Evolutionary conservation across 2,329 filamentous ascomycete species (phyloP).

Genomic region (Trichoderma oligosporum): DNA sequence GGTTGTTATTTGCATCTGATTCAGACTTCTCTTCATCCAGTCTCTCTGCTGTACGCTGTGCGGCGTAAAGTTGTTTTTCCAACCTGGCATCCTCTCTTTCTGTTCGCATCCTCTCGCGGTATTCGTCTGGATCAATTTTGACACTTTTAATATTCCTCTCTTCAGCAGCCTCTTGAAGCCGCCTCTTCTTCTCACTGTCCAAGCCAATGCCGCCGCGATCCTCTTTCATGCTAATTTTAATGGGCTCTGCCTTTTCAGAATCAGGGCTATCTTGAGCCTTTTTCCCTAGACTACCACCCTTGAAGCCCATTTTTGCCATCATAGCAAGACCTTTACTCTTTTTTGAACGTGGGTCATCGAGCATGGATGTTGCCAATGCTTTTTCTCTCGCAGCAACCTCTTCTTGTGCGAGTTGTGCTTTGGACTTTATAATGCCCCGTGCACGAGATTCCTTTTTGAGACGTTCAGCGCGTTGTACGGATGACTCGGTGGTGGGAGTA

Average conservation of each 20-base stretch:
- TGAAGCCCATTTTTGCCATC: conserved; percentile 96
- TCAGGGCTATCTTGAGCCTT: conserved; percentile 45
- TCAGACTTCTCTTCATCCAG: conserved; percentile 57
- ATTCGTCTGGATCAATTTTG: conserved; percentile 64
- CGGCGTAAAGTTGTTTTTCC: conserved; percentile 69
- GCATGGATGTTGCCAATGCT: conserved; percentile 69
- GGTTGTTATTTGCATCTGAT: conserved; percentile 5
- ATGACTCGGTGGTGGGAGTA: conserved; percentile 51
- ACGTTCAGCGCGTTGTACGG: conserved; percentile 51
- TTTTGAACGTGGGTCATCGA: conserved; percentile 53
- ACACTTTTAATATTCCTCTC: conserved; percentile 54
- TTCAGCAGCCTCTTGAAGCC: conserved; percentile 60
- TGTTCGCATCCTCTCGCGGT: conserved; percentile 64
- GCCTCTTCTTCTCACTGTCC: conserved; percentile 79
- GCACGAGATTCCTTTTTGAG: conserved; percentile 62
- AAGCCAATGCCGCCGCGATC: conserved; percentile 79
- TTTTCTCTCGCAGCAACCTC: conserved; percentile 69
- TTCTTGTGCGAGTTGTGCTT: conserved; percentile 74
- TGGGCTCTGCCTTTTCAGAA: conserved; percentile 57
- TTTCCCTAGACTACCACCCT: conserved; percentile 68
- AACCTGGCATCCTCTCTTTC: conserved; percentile 65
- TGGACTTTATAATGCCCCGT: conserved; percentile 68
- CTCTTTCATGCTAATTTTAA: conserved; percentile 72
- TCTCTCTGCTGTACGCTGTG: conserved; percentile 77
- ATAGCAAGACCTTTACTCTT: conserved; percentile 87